A percentile compares a stretch with the other conserved stretches of the same genome.
Evolutionary conservation across 352 stramenopile species (phyloP).

Genomic region (Phytophthora meadii): DNA sequence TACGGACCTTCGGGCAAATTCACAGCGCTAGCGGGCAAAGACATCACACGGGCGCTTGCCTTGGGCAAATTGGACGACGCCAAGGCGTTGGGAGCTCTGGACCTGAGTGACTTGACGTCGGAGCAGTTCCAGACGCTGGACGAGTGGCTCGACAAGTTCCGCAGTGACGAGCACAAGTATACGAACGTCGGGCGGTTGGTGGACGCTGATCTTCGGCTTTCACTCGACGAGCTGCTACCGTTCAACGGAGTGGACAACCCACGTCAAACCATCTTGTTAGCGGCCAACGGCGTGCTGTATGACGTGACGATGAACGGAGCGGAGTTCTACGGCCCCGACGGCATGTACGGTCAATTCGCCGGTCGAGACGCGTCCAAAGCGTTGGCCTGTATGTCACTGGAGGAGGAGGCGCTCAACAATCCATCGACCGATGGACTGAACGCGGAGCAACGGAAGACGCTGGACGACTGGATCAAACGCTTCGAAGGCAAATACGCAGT

Average conservation of each 20-base stretch:
- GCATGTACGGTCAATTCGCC: conserved; percentile 94
- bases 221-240: conserved; percentile 67
- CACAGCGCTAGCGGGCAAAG: conserved; percentile 88
- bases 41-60: conserved; percentile 91
- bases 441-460: conserved; percentile 84
- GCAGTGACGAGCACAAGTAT: conserved; percentile 86
- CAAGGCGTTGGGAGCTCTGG: conserved; percentile 57
- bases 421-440: conserved; percentile 82
- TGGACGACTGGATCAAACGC: conserved; percentile 94
- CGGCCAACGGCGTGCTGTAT: conserved; percentile 89
- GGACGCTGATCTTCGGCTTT: conserved; percentile 45
- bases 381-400: conserved; percentile 96
- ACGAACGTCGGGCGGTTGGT: conserved; percentile 91
- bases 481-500: conserved; percentile 94
- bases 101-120: conserved; percentile 52
- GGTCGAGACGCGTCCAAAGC: conserved; percentile 93
- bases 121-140: conserved; percentile 48
- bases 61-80: conserved; percentile 85
- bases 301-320: conserved; percentile 92
- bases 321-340: conserved; percentile 92
- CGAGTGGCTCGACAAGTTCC: conserved; percentile 88
- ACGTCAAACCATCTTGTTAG: conserved; percentile 90
- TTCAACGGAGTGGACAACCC: conserved; percentile 76
- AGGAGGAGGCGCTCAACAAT: conserved; percentile 89
- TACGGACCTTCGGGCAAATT: conserved; percentile 92